phyloP scores from a whole-genome alignment of 2,329 filamentous ascomycete species.

The Trichothecium sympodiale region DNA sequence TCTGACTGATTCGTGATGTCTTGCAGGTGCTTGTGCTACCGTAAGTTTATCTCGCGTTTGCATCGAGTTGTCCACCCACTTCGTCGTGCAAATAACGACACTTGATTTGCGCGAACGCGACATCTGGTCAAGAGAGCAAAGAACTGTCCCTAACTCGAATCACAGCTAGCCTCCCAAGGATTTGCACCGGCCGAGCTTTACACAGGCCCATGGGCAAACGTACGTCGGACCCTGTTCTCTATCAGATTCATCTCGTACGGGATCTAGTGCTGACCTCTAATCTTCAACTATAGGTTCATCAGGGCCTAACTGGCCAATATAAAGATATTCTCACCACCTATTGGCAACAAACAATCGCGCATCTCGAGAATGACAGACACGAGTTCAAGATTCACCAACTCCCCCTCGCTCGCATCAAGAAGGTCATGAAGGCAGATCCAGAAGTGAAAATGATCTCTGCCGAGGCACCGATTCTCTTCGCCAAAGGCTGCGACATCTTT shows the following conservation, averaged over 20 bases:
- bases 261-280: neutral
- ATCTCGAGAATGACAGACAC: constrained; percentile 87
- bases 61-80: too few relatives aligned
- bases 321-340: constrained; percentile 97
- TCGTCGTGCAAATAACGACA: too few relatives aligned
- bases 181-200: constrained; percentile 91
- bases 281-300: constrained; percentile 59
- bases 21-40: constrained; percentile 34
- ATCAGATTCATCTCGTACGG: neutral
- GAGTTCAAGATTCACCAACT: constrained; percentile 98
- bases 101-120: too few relatives aligned
- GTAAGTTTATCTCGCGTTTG: constrained; percentile 17
- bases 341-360: constrained; percentile 97
- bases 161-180: constrained; percentile 71
- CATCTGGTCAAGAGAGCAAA: too few relatives aligned
- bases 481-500: constrained; percentile 98
- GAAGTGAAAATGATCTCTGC: constrained; percentile 99
- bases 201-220: constrained; percentile 91
- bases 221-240: constrained; percentile 29
- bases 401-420: constrained; percentile 96
- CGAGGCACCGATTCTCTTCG: constrained; percentile 93
- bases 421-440: constrained; percentile 99
- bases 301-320: constrained; percentile 84
- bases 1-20: constrained; percentile 1
- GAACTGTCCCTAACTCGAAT: constrained; percentile 13